Percentiles rank a stretch among this genome's conserved stretches.
Conservation (phyloP, 257 asterid genomes). For the Solanum pinnatisectum region DNA sequence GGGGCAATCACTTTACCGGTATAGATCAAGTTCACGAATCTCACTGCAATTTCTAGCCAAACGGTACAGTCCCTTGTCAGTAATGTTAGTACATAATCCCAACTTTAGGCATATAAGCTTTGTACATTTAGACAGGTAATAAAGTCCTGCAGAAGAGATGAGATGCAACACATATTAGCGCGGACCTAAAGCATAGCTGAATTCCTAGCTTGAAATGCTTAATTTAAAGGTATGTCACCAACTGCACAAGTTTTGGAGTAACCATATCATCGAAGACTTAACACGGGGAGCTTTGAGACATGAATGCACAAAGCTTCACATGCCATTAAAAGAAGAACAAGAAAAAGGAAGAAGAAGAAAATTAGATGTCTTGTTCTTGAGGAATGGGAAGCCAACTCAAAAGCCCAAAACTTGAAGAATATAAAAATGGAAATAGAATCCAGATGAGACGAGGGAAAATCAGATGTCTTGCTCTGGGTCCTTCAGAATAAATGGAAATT, state of each 20-base stretch:
- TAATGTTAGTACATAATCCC: conserved; percentile 51
- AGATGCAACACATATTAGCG: background rate
- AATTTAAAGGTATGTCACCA: background rate
- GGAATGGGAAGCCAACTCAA: background rate
- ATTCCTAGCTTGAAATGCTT: background rate
- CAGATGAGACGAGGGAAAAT: background rate
- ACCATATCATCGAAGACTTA: background rate
- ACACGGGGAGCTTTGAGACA: background rate
- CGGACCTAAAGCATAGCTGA: background rate
- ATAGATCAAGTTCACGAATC: conserved; percentile 57
- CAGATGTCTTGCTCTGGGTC: background rate
- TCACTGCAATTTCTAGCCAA: conserved; percentile 45
- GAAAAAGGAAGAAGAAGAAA: background rate
- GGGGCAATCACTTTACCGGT: conserved; percentile 29
- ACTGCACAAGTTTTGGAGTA: background rate
- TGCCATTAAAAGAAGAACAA: background rate
- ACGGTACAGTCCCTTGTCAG: conserved; percentile 52
- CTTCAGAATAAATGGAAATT: background rate
- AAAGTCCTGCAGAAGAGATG: conserved; percentile 36
- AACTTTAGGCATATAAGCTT: conserved; percentile 48
- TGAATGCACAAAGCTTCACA: background rate
- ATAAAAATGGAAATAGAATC: background rate
- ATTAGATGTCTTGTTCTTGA: background rate
- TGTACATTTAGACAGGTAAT: conserved; percentile 46
- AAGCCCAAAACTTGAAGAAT: background rate